Evolutionary conservation across 352 stramenopile species (phyloP).

Genomic region (Pythium aquatile): DNA sequence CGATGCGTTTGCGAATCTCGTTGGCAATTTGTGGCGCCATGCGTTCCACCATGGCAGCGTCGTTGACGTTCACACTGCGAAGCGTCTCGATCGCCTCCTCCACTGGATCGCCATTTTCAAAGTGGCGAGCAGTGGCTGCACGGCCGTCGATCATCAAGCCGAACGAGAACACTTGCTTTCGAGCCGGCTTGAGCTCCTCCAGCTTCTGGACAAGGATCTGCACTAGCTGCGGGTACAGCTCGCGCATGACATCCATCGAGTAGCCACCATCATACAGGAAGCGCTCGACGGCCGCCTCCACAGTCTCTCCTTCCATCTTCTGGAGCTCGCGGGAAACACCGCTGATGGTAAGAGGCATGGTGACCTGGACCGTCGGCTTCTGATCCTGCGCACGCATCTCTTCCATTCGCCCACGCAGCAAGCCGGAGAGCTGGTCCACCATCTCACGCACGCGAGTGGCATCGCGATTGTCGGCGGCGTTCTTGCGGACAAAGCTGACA

Average conservation of each 20-base stretch:
- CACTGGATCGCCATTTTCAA: constrained; percentile 55
- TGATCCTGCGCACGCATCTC: constrained; percentile 39
- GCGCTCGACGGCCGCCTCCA: constrained; percentile 57
- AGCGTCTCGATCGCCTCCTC: constrained; percentile 60
- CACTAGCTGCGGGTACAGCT: constrained; percentile 63
- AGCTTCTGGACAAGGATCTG: constrained; percentile 58
- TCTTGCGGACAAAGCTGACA: constrained; percentile 54
- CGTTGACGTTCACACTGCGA: constrained; percentile 39
- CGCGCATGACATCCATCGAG: constrained; percentile 58
- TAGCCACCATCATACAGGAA: constrained; percentile 63
- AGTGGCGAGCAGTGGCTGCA: constrained; percentile 56
- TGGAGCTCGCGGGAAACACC: constrained; percentile 42
- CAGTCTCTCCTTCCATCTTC: constrained; percentile 60
- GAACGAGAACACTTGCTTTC: constrained; percentile 63
- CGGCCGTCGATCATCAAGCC: constrained; percentile 49
- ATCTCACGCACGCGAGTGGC: constrained; percentile 48
- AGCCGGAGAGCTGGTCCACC: constrained; percentile 60
- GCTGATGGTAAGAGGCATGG: constrained; percentile 60
- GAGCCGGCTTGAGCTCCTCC: constrained; percentile 46
- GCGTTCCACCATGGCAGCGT: constrained; percentile 51
- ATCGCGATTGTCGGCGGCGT: constrained; percentile 49
- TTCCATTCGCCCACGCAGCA: constrained; percentile 63
- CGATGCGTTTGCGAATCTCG: constrained; percentile 54
- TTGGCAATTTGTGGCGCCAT: constrained; percentile 58
- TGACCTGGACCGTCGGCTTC: constrained; percentile 47